phyloP scores from a whole-genome alignment of 164 flowering plant species.

The Chimonanthus salicifolius region DNA sequence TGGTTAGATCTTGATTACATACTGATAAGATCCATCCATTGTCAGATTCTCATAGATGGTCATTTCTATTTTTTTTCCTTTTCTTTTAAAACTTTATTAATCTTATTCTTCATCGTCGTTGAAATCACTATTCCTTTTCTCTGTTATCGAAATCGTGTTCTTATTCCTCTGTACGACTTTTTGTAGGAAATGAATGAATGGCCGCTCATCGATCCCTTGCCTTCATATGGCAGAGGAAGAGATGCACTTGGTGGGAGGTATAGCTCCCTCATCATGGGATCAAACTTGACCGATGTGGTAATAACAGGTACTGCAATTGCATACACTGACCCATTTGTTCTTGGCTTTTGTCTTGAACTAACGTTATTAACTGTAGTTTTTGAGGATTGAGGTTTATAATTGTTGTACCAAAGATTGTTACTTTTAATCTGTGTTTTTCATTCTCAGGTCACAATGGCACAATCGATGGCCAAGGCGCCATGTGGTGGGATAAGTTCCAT shows the following conservation, averaged over 20 bases:
- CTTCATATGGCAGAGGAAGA: slow-evolving; percentile 87
- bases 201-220: slow-evolving; percentile 57
- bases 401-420: too few species aligned
- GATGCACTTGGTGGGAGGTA: slow-evolving; percentile 62
- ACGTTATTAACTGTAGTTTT: neutral
- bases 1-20: neutral
- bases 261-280: slow-evolving; percentile 60
- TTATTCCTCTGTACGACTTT: neutral
- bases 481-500: slow-evolving; percentile 74
- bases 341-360: neutral
- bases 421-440: neutral
- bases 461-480: slow-evolving; percentile 80
- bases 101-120: too few species aligned
- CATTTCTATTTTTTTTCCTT: neutral
- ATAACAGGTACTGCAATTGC: slow-evolving; percentile 44
- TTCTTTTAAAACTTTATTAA: too few species aligned
- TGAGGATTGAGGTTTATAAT: neutral
- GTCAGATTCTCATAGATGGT: neutral
- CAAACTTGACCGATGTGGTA: slow-evolving; percentile 80
- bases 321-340: neutral
- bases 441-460: slow-evolving; percentile 70
- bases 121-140: too few species aligned
- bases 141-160: too few species aligned
- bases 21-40: neutral
- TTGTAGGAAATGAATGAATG: slow-evolving; percentile 49